Percentiles rank a stretch among this genome's conserved stretches.
Conservation (phyloP, 176 grass and related monocot genomes). For the Tillandsia leiboldiana region DNA sequence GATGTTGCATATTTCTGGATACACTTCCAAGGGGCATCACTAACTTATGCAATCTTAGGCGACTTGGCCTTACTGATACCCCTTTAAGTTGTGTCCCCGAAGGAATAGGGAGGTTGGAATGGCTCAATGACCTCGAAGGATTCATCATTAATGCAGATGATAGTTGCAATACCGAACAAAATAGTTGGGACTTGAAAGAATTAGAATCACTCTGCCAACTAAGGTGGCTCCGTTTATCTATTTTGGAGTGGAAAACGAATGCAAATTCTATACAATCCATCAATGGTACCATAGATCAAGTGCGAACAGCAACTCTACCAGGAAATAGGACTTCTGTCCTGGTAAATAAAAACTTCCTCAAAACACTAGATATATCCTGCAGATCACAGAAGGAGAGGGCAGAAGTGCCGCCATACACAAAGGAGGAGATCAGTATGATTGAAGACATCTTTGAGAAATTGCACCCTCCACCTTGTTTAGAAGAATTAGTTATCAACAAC, state of each 20-base stretch:
- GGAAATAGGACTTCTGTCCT: not conserved
- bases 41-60: no score
- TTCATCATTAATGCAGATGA: no score
- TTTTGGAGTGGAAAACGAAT: not conserved
- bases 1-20: no score
- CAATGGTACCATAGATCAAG: not conserved
- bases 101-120: no score
- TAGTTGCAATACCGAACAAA: no score
- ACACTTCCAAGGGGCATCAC: no score
- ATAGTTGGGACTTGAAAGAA: no score
- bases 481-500: not conserved
- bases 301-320: no score
- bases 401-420: not conserved
- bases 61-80: no score
- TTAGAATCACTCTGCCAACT: not conserved
- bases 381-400: not conserved
- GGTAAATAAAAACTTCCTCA: not conserved
- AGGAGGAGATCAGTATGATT: constrained; percentile 1
- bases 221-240: not conserved
- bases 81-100: no score
- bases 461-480: not conserved
- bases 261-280: not conserved
- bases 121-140: no score
- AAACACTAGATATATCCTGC: rapidly evolving
- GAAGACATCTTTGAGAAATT: constrained; percentile 18